Base-by-base conservation (phyloP, 805 yeast genomes). In the Crinitomyces ghanaensis region DNA sequence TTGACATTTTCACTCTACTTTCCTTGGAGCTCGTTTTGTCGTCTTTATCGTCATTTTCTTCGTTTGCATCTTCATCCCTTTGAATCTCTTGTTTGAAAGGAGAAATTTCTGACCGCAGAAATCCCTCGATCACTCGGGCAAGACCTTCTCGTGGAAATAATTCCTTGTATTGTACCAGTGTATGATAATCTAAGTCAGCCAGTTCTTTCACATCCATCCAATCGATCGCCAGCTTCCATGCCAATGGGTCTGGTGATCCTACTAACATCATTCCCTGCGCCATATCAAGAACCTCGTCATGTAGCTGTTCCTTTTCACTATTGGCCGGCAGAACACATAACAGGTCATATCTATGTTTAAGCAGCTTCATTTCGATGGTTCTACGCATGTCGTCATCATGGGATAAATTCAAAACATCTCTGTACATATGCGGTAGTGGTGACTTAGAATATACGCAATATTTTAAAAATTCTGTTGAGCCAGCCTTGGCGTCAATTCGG, bases 141-240 rank as follows among this genome's bases (percentile, higher is more conserved):
- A 82, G 52, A 0, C 84, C 84, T 30, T 70, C 74, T 15, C 52
- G 56, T 4, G 71, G 74, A 54, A 80, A 84, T 26, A 60, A 52
- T 26, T 58, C 57, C 27, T 81, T 59, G 48, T 71, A 82, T 22
- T 57, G 64, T 2, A 82, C 42, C 4, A 63, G 50, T 6, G 53
- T 54, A 12, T 61, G 47, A 13, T 13, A 25, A 32, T 75, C 76
- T 30, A 79, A 50, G 2, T 66, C 65, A 6, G 60, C 54, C 4
- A 84, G 51, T 3, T 63, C 56, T 4, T 50, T 50, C 5, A 65
- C 66, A 52, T 85, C 94, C 17, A 60, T 44, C 78, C 88, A 79
- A 42, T 85, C 91, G 37, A 84, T 69, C 46, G 72, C 72, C 7
- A 76, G 48, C 24, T 66, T 63, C 94, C 95, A 86, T 1, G 85